Conservation (phyloP, 805 yeast genomes). For the Candida qinlingensis region DNA sequence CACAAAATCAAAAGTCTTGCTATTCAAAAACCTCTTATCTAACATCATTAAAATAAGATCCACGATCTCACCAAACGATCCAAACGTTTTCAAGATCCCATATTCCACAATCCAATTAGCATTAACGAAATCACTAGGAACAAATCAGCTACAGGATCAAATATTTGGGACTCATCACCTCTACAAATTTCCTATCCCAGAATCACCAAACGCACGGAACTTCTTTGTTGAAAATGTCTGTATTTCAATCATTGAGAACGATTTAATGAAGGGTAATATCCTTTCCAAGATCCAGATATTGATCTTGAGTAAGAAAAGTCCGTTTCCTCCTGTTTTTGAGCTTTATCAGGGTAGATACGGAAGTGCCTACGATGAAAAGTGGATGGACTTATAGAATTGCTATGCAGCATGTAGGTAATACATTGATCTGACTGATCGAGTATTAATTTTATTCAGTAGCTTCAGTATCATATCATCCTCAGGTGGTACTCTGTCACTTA, state of each 20-base stretch:
- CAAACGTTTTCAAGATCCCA: conserved; percentile 5
- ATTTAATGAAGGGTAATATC: conserved; percentile 47
- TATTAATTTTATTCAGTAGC: no score
- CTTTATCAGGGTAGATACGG: conserved; percentile 17
- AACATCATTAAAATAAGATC: conserved; percentile 16
- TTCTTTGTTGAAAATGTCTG: conserved; percentile 43
- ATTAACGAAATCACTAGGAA: conserved; percentile 16
- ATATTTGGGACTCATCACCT: conserved; percentile 12
- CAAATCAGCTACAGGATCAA: conserved; percentile 17
- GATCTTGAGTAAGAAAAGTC: conserved; percentile 37
- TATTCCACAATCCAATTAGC: conserved; percentile 20
- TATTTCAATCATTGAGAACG: conserved; percentile 47
- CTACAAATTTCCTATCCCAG: conserved; percentile 22
- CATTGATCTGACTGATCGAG: no score
- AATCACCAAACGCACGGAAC: conserved; percentile 25
- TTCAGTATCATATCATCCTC: no score
- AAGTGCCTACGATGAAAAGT: conserved; percentile 6
- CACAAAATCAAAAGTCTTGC: conserved; percentile 39
- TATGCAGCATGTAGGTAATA: no score
- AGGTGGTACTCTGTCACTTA: no score
- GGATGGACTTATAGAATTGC: conserved; percentile 14
- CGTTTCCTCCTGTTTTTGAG: conserved; percentile 32
- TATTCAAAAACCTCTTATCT: conserved; percentile 38
- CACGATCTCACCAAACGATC: conserved; percentile 1
- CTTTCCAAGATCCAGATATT: conserved; percentile 35